phyloP scores from a whole-genome alignment of 768 basidiomycete genomes.

The Auricularia heimuer region DNA sequence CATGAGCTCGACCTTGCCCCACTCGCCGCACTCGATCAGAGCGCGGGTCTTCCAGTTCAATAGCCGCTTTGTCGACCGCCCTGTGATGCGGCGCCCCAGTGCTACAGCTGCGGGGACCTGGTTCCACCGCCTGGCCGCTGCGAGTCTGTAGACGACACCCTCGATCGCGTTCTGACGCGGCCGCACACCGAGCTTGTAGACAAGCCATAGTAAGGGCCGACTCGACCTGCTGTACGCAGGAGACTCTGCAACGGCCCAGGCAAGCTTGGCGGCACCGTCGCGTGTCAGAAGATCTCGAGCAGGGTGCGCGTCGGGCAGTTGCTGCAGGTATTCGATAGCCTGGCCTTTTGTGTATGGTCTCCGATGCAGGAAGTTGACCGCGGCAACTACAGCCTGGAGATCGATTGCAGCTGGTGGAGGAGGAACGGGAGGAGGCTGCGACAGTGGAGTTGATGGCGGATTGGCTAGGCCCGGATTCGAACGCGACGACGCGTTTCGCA shows the following conservation, averaged over 20 bases:
- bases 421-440: conserved; percentile 3
- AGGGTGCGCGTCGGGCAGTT: not conserved
- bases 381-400: not conserved
- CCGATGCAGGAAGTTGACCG: conserved; percentile 3
- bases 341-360: conserved; percentile 14
- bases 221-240: conserved; percentile 28
- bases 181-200: conserved; percentile 38
- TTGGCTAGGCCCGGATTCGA: too few species aligned
- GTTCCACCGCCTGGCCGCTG: conserved; percentile 39
- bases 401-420: not conserved
- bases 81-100: conserved; percentile 30
- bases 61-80: conserved; percentile 41
- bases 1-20: conserved; percentile 32
- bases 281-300: not conserved
- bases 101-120: conserved; percentile 37
- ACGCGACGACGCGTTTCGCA: conserved; percentile 14
- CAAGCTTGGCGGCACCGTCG: not conserved
- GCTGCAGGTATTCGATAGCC: not conserved
- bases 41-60: conserved; percentile 66
- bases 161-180: conserved; percentile 52
- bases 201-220: conserved; percentile 36
- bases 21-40: conserved; percentile 44
- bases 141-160: conserved; percentile 39
- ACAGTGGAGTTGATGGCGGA: not conserved
- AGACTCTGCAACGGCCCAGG: conserved; percentile 20